phyloP scores from a whole-genome alignment of 257 asterid genomes.

The Solanum paucissectum region DNA sequence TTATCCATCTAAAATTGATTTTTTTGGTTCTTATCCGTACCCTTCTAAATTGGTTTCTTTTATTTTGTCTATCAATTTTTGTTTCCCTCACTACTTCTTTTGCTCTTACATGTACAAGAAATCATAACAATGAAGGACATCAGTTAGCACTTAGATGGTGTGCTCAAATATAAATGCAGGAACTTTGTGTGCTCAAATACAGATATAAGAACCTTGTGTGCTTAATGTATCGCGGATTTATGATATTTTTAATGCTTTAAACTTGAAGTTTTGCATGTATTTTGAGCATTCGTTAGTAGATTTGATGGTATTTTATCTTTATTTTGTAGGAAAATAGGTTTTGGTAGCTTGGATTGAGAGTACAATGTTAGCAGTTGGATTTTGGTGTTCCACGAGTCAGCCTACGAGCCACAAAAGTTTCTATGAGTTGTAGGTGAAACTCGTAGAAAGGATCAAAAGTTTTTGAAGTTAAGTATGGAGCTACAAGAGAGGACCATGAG shows the following conservation, averaged over 20 bases:
- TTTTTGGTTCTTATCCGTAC: background rate
- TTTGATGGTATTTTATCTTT: background rate
- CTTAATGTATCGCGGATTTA: background rate
- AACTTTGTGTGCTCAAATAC: background rate
- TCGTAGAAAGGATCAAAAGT: background rate
- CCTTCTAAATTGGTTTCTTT: background rate
- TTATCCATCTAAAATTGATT: background rate
- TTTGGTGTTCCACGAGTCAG: background rate
- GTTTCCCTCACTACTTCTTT: background rate
- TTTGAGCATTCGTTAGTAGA: background rate
- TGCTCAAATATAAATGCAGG: background rate
- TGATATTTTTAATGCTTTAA: too few relatives aligned
- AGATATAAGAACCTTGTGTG: background rate
- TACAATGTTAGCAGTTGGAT: background rate
- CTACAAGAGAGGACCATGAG: background rate
- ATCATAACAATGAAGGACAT: background rate
- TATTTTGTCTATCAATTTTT: too few relatives aligned
- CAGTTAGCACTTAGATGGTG: background rate
- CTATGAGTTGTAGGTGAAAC: background rate
- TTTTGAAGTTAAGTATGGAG: background rate
- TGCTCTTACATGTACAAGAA: background rate
- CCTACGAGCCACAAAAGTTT: background rate
- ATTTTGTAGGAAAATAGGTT: background rate
- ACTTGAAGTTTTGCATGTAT: background rate
- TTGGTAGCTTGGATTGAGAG: background rate